phyloP scores from a whole-genome alignment of 371 early-diverging fungal species.

The Mortierella sp. region DNA sequence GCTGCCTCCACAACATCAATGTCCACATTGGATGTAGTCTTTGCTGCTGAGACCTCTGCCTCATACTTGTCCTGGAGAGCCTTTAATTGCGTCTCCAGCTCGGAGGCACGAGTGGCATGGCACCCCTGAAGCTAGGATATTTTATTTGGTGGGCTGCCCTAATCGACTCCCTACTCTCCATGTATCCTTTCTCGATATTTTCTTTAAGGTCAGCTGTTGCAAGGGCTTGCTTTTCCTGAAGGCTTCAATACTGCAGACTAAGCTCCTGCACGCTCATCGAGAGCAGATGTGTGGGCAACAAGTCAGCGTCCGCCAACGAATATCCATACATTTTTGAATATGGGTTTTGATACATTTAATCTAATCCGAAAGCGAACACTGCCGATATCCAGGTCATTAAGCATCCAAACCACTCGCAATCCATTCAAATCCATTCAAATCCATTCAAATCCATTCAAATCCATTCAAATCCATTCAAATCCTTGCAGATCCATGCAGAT shows the following conservation, averaged over 20 bases:
- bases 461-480: too few relatives aligned
- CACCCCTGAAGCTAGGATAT: constrained; percentile 16
- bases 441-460: too few relatives aligned
- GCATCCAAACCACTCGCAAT: too few relatives aligned
- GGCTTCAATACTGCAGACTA: constrained; percentile 34
- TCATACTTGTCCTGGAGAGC: constrained; percentile 32
- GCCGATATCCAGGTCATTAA: too few relatives aligned
- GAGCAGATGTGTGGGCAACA: constrained; percentile 39
- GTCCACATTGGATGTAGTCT: constrained; percentile 4
- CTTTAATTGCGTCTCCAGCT: constrained; percentile 37
- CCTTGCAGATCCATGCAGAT: too few relatives aligned
- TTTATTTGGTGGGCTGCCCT: constrained; percentile 22
- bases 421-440: too few relatives aligned
- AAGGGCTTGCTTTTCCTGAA: constrained; percentile 30
- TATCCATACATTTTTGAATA: too few relatives aligned
- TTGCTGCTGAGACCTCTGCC: constrained; percentile 16
- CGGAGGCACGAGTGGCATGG: constrained; percentile 18
- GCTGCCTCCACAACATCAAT: constrained; percentile 27
- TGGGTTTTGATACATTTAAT: too few relatives aligned
- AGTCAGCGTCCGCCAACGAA: too few relatives aligned
- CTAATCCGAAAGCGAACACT: too few relatives aligned
- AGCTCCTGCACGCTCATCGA: constrained; percentile 46
- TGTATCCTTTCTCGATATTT: constrained; percentile 34
- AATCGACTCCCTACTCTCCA: constrained; percentile 24
- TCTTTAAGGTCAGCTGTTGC: constrained; percentile 35